Evolutionary conservation across 2,329 filamentous ascomycete species (phyloP).

Genomic region (Xylariales sp.): DNA sequence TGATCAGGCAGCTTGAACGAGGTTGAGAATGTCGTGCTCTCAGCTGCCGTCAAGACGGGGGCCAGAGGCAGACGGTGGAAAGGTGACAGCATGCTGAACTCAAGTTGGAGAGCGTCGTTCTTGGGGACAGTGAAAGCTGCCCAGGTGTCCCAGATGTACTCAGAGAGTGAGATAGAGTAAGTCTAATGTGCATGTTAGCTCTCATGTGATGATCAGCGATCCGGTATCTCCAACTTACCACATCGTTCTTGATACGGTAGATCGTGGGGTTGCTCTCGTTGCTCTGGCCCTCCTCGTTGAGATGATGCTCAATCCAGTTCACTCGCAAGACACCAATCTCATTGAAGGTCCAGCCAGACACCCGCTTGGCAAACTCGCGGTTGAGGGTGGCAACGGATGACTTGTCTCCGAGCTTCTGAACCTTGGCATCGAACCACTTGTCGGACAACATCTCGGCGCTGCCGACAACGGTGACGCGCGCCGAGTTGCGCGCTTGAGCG

Average conservation of each 20-base stretch:
- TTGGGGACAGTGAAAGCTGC: conserved; percentile 66
- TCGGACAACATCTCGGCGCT: conserved; percentile 84
- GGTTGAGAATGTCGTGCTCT: conserved; percentile 68
- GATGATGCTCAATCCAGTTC: conserved; percentile 75
- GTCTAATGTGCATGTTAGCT: conserved; percentile 49
- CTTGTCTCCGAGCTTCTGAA: conserved; percentile 53
- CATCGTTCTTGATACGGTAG: conserved; percentile 94
- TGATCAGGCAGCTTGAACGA: conserved; percentile 88
- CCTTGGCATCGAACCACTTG: conserved; percentile 80
- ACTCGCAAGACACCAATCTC: conserved; percentile 87
- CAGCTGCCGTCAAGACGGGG: conserved; percentile 51
- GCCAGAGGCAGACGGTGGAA: conserved; percentile 83
- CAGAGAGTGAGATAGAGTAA: conserved; percentile 84
- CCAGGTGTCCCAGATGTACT: conserved; percentile 74
- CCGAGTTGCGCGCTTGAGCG: conserved; percentile 89
- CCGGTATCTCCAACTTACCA: conserved; percentile 76
- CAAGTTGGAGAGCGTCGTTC: conserved; percentile 78
- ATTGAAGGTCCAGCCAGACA: conserved; percentile 95
- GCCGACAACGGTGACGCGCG: conserved; percentile 80
- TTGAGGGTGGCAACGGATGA: conserved; percentile 65
- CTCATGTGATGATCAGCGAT: no score
- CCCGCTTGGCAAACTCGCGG: conserved; percentile 75
- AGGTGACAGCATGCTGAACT: conserved; percentile 97
- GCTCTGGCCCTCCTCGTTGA: conserved; percentile 48
- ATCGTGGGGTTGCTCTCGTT: conserved; percentile 75